phyloP scores from a whole-genome alignment of 1,139 yeast genomes.

The Hyphopichia buzzinii region DNA sequence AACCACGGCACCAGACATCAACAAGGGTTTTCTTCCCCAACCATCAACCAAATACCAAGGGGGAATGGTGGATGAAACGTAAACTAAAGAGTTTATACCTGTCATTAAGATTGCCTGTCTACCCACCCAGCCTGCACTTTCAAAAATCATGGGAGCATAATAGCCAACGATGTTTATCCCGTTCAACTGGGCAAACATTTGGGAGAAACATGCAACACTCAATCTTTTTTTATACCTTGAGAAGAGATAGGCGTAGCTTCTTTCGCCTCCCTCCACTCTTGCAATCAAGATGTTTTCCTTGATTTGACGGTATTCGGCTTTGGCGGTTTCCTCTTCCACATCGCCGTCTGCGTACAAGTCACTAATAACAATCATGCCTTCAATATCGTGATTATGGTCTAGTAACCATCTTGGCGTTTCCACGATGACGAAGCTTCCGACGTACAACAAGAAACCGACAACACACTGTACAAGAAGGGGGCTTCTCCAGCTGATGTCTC shows the following conservation, averaged over 20 bases:
- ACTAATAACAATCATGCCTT: constrained; percentile 59
- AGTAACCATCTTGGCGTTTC: constrained; percentile 90
- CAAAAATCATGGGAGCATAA: constrained; percentile 91
- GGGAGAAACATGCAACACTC: constrained; percentile 88
- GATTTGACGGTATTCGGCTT: constrained; percentile 48
- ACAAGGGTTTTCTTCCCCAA: constrained; percentile 87
- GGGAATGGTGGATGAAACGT: constrained; percentile 73
- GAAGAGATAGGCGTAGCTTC: constrained; percentile 66
- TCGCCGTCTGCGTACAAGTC: constrained; percentile 48
- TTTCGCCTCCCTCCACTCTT: constrained; percentile 70
- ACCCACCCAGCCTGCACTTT: constrained; percentile 93
- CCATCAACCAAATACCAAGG: constrained; percentile 90
- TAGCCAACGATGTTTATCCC: constrained; percentile 92
- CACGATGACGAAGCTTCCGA: constrained; percentile 75
- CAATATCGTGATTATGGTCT: constrained; percentile 85
- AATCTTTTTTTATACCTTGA: constrained; percentile 66
- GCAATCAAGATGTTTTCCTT: constrained; percentile 52
- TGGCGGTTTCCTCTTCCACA: constrained; percentile 62
- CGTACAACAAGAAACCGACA: constrained; percentile 65
- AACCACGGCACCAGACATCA: constrained; percentile 70
- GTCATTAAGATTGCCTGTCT: constrained; percentile 88
- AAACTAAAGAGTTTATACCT: constrained; percentile 80
- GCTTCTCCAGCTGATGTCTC: constrained; percentile 65
- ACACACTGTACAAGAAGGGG: constrained; percentile 77
- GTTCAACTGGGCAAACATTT: constrained; percentile 87